phyloP scores from a whole-genome alignment of 345 rosid species.

The Salix suchowensis region DNA sequence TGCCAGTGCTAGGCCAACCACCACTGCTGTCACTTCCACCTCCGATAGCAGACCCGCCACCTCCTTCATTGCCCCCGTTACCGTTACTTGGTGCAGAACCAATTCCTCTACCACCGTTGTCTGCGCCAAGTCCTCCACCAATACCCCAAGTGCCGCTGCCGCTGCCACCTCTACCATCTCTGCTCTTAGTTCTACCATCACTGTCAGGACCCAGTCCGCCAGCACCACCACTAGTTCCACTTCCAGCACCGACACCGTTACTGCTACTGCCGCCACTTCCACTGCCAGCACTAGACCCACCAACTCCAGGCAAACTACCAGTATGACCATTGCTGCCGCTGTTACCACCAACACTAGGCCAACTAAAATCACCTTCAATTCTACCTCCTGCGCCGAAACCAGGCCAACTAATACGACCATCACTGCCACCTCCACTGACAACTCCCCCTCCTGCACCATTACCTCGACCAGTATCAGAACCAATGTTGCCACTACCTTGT shows the following conservation, averaged over 20 bases:
- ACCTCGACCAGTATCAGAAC: constrained; percentile 2
- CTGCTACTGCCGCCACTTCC: not conserved
- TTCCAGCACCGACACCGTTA: not conserved
- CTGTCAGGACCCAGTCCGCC: not conserved
- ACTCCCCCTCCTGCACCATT: not conserved
- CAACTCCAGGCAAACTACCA: not conserved
- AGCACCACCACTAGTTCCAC: not conserved
- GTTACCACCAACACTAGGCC: not conserved
- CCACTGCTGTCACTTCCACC: not conserved
- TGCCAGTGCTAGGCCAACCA: too few species aligned
- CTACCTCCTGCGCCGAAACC: not conserved
- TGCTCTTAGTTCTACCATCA: too few species aligned
- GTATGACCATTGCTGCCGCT: too few species aligned
- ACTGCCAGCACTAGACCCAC: not conserved
- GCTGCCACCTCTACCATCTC: not conserved
- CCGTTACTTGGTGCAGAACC: not conserved
- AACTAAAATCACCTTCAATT: not conserved
- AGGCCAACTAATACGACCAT: not conserved
- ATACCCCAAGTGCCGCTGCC: not conserved
- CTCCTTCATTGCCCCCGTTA: not conserved
- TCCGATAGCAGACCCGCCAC: not conserved
- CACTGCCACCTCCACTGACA: not conserved
- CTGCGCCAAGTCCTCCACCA: not conserved
- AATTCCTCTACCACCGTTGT: not conserved
- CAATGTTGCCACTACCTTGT: constrained; percentile 1